Percentiles rank a stretch among this genome's conserved stretches.
These are phyloP conservation scores for Pseudonitzschia multiseries DNA, from an alignment of 108 stramenopile species.

Conservation along the genomic window DNA sequence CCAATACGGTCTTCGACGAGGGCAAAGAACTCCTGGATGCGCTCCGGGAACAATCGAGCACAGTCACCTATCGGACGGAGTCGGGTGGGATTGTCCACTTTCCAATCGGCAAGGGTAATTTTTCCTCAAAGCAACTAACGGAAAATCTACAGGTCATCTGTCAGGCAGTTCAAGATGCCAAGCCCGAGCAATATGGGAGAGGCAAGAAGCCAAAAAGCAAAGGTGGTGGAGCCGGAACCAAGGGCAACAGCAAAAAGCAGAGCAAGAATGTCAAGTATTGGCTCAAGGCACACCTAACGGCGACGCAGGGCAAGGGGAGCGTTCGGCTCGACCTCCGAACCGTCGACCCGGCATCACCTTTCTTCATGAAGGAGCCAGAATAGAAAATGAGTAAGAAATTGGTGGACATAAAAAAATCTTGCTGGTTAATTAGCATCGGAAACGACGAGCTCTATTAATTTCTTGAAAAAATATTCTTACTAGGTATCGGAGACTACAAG, in stretches of 20 bases:
- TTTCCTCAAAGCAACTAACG: constrained; percentile 59
- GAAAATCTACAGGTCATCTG: constrained; percentile 74
- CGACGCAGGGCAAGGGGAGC: constrained; percentile 64
- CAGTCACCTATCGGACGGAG: constrained; percentile 86
- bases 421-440: no score
- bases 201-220: constrained; percentile 55
- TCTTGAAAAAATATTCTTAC: no score
- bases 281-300: constrained; percentile 63
- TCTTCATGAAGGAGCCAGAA: constrained; percentile 66
- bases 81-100: constrained; percentile 86
- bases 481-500: no score
- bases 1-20: constrained; percentile 84
- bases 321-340: constrained; percentile 73
- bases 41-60: constrained; percentile 67
- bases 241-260: constrained; percentile 25
- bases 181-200: constrained; percentile 78
- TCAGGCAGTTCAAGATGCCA: constrained; percentile 64
- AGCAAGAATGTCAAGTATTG: constrained; percentile 75
- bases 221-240: constrained; percentile 28
- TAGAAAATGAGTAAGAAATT: no score
- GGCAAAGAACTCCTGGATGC: constrained; percentile 40
- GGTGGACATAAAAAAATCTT: no score
- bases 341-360: constrained; percentile 70
- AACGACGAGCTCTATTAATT: no score
- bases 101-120: constrained; percentile 86